phyloP scores from a whole-genome alignment of 73 alveolate genomes.

The Tetrahymena borealis region DNA sequence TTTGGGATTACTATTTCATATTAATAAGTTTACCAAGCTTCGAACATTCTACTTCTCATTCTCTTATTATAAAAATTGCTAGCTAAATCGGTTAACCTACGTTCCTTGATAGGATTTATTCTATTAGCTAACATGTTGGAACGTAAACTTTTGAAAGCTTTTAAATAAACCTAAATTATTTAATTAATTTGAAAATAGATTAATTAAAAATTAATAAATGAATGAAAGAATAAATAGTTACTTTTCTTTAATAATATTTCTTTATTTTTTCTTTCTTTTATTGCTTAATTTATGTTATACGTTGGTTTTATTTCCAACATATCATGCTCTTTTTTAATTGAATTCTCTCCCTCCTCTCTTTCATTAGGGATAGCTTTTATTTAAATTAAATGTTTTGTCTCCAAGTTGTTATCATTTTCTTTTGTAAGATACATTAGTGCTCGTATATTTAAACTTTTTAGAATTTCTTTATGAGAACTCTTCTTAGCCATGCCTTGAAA shows the following conservation, averaged over 20 bases:
- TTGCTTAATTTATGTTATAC: neutral
- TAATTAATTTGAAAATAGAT: too few relatives aligned
- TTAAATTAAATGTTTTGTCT: neutral
- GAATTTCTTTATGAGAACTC: neutral
- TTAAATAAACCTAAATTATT: neutral
- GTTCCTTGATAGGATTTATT: neutral
- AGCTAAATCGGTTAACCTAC: neutral
- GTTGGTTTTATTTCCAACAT: neutral
- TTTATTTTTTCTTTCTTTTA: neutral
- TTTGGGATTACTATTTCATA: neutral
- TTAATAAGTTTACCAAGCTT: neutral
- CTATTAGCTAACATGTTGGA: neutral
- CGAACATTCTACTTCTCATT: neutral
- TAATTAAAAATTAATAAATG: neutral
- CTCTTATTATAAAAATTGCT: neutral
- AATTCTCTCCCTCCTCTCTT: neutral
- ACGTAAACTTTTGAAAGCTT: neutral
- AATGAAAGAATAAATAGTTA: neutral
- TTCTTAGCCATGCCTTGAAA: neutral
- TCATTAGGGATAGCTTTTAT: neutral
- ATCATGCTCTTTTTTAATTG: neutral
- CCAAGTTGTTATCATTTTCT: neutral
- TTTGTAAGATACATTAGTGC: neutral
- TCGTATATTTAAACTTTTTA: neutral
- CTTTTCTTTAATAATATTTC: neutral